Percentiles rank a stretch among this genome's conserved stretches.
phyloP scores from a whole-genome alignment of 805 yeast species.

The Teunomyces kruisii region DNA sequence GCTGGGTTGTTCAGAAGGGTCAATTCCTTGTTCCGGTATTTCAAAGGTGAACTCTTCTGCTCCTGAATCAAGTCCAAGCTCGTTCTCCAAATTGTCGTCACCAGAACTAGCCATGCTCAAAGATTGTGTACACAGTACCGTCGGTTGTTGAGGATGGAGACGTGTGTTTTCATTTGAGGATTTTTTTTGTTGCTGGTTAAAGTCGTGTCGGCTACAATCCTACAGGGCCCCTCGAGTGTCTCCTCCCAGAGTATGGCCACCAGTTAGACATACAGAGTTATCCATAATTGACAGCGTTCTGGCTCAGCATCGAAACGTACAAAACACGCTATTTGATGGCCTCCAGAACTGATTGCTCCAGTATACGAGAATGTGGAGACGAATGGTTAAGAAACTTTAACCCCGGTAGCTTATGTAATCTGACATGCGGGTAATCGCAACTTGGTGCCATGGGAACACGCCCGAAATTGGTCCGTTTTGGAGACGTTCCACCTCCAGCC shows the following conservation, averaged over 20 bases:
- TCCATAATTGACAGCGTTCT: neutral
- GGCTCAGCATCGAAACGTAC: neutral
- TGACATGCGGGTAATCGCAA: conserved; percentile 1
- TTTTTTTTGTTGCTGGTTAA: conserved; percentile 5
- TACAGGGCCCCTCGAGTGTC: neutral
- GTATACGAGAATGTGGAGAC: conserved; percentile 4
- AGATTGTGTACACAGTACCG: conserved; percentile 1
- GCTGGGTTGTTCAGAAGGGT: conserved; percentile 1
- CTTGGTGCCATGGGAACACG: neutral
- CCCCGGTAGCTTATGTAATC: neutral
- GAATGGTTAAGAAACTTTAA: conserved; percentile 2
- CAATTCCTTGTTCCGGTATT: conserved; percentile 4
- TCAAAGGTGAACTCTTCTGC: conserved; percentile 1
- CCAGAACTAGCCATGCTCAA: conserved; percentile 4
- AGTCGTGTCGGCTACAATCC: conserved; percentile 2
- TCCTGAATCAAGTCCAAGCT: neutral
- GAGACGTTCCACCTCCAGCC: no score
- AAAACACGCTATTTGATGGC: neutral
- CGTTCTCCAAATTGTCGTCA: conserved; percentile 5
- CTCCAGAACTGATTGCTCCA: neutral
- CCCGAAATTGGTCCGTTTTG: neutral
- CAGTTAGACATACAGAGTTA: neutral
- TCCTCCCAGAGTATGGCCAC: neutral
- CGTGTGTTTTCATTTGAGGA: conserved; percentile 3
- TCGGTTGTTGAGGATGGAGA: conserved; percentile 1